Percentiles rank a stretch among this genome's conserved stretches.
phyloP scores from a whole-genome alignment of 495 filamentous ascomycete species.

The Mycothermus thermophilus region DNA sequence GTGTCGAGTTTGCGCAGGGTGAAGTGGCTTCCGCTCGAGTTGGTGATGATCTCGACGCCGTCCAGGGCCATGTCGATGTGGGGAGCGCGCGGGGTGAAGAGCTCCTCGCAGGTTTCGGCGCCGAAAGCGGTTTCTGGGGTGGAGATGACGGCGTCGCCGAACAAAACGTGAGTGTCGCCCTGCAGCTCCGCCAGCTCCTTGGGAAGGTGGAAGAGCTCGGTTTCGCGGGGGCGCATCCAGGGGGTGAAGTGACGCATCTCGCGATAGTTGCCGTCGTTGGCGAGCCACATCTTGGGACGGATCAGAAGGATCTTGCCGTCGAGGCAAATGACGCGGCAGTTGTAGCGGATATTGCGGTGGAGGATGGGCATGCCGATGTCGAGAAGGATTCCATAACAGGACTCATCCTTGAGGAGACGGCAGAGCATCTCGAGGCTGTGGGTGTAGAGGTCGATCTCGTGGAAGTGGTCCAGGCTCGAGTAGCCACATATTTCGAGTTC shows the following conservation, averaged over 20 bases:
- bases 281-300: conserved; percentile 71
- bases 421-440: conserved; percentile 64
- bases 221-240: conserved; percentile 30
- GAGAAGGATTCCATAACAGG: conserved; percentile 62
- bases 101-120: conserved; percentile 62
- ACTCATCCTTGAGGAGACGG: conserved; percentile 47
- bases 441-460: conserved; percentile 46
- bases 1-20: conserved; percentile 62
- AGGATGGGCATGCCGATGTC: conserved; percentile 60
- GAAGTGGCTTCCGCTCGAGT: conserved; percentile 57
- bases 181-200: conserved; percentile 45
- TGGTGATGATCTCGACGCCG: conserved; percentile 64
- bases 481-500: conserved; percentile 45
- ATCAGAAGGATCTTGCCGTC: conserved; percentile 60
- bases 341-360: conserved; percentile 58
- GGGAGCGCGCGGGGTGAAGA: conserved; percentile 55
- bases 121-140: conserved; percentile 61
- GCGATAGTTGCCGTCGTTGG: conserved; percentile 62
- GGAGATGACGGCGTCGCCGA: conserved; percentile 66
- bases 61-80: conserved; percentile 40
- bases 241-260: conserved; percentile 53
- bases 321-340: conserved; percentile 55
- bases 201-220: conserved; percentile 66
- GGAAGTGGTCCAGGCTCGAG: conserved; percentile 54
- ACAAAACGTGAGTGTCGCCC: conserved; percentile 45